Percentiles rank a stretch among this genome's conserved stretches.
Evolutionary conservation across 1,139 yeast species (phyloP).

Genomic region (Spathaspora sp.): DNA sequence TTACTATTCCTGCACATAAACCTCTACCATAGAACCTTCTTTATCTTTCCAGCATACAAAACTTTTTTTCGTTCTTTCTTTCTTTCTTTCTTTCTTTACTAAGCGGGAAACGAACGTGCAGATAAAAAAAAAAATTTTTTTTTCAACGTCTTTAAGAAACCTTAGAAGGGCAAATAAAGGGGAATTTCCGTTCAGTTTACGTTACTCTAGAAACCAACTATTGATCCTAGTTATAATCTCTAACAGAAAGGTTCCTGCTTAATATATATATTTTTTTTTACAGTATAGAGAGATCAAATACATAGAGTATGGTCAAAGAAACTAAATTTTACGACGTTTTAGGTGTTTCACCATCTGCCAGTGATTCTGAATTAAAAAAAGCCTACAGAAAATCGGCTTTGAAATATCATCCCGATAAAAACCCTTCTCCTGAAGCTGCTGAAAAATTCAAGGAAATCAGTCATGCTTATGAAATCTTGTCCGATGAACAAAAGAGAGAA

Average conservation of each 20-base stretch:
- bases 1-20: conserved; percentile 1
- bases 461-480: conserved; percentile 84
- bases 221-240: too few relatives aligned
- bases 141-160: conserved; percentile 2
- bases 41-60: conserved; percentile 4
- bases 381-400: conserved; percentile 93
- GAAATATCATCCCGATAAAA: conserved; percentile 94
- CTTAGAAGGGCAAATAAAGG: neutral
- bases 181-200: neutral
- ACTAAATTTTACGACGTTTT: conserved; percentile 82
- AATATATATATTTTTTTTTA: neutral
- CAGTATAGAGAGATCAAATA: neutral
- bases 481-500: conserved; percentile 86
- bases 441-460: conserved; percentile 93
- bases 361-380: conserved; percentile 84
- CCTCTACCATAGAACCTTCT: conserved; percentile 1
- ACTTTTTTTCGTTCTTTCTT: too few relatives aligned
- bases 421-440: conserved; percentile 77
- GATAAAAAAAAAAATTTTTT: conserved; percentile 1
- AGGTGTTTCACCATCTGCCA: conserved; percentile 78
- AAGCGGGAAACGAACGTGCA: neutral
- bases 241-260: too few relatives aligned
- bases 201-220: neutral
- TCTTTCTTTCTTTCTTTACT: too few relatives aligned
- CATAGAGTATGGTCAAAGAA: conserved; percentile 75